Conservation (phyloP, 2,329 filamentous ascomycete genomes). For the Aspergillus pseudoterreus region DNA sequence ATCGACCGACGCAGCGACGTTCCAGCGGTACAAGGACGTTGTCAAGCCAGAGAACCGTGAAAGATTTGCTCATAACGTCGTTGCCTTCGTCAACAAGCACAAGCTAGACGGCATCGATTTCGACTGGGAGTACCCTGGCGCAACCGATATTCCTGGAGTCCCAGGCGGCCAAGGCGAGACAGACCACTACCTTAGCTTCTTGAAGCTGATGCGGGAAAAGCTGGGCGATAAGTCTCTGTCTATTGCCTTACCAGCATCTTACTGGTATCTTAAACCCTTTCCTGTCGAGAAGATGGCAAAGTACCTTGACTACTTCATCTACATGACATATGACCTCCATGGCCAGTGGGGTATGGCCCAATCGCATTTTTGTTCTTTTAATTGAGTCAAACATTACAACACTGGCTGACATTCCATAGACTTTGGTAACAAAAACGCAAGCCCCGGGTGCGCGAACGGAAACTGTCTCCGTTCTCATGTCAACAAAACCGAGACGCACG, state of each 20-base stretch:
- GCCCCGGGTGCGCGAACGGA: constrained; percentile 21
- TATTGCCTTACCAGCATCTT: constrained; percentile 27
- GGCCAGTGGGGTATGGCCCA: constrained; percentile 14
- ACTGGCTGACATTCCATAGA: constrained; percentile 11
- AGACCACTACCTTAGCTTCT: no score
- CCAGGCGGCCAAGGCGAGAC: no score
- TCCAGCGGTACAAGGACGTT: no score
- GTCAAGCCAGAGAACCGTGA: no score
- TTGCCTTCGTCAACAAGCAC: constrained; percentile 39
- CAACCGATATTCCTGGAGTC: constrained; percentile 35
- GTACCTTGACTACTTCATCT: constrained; percentile 33
- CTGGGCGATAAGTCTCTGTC: constrained; percentile 12
- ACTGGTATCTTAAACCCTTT: constrained; percentile 32
- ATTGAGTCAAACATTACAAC: no score
- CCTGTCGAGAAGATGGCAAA: constrained; percentile 25
- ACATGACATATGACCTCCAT: constrained; percentile 40
- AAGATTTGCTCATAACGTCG: constrained; percentile 22
- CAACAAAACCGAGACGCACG: constrained; percentile 36
- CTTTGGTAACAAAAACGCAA: constrained; percentile 16
- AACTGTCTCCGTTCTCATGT: constrained; percentile 36
- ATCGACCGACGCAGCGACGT: constrained; percentile 33
- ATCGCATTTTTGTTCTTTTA: no score
- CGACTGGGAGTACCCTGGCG: constrained; percentile 40
- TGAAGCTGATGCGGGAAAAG: no score
- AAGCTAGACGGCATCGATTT: constrained; percentile 41